Base-by-base conservation (phyloP, 768 basidiomycete species). In the Neoboletus magnificus region DNA sequence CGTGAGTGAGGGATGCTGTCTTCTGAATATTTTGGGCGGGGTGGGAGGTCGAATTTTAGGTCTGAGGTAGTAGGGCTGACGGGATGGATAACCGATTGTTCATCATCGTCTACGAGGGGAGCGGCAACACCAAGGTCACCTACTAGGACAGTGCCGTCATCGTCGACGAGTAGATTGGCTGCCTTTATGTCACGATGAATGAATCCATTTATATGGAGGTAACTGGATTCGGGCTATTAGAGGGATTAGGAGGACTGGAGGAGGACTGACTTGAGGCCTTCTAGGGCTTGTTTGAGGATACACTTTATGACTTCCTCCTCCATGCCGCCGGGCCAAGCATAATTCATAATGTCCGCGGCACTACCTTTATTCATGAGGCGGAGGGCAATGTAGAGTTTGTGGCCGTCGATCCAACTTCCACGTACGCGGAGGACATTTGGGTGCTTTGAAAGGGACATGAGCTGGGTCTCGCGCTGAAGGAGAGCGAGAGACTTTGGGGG, bases 141-240 rank as follows among this genome's bases (percentile, higher is more conserved):
- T 13, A 97, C 74, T 4, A 98, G 81, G 32, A 97, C 91, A 0
- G 90, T 93, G 48, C 91, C 91, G 59, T 91, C 87, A 57, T 94
- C 88, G 62, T 95, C 93, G 50, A 96, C 83, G 47, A 98, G 85
- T 11, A 98, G 78, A 66, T 98, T 98, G 13, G 92, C 95, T 4
- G 93, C 92, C 73, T 98, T 98, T 64, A 98, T 71, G 66, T 98
- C 95, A 27, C 95, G 84, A 67, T 98, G 91, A n/a, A 93, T 89
- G 68, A 92, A 89, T 0, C 89, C 91, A 58, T 93, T 95, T 52
- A 82, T 78, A 64, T 95, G 92, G n/a, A 93, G 80, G 61, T 93
- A 93, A 61, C 89, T 91, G 23, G 33, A 43, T 16, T n/a, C 52
- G 42, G 11, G 33, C 13, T 52, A 42, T 61, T n/a, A 58, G 53